A percentile compares a stretch with the other conserved stretches of the same genome.
These are phyloP conservation scores for Boletus barrowsii DNA, from an alignment of 768 basidiomycete species.

Conservation along the genomic window DNA sequence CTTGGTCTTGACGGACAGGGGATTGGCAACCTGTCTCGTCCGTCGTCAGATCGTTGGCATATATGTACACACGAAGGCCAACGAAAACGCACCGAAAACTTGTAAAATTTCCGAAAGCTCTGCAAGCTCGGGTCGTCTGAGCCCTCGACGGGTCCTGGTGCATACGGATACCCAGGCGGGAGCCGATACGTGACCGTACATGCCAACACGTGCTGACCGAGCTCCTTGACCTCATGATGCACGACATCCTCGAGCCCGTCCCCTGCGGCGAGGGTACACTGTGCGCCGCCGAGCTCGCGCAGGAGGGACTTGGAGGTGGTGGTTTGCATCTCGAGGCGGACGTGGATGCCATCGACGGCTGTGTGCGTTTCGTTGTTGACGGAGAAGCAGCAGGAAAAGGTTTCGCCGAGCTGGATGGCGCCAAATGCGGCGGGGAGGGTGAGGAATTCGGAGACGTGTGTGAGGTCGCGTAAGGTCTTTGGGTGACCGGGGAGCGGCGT, in stretches of 20 bases:
- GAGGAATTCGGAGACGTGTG: conserved; percentile 73
- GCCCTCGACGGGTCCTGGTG: conserved; percentile 48
- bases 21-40: conserved; percentile 75
- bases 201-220: conserved; percentile 86
- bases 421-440: conserved; percentile 83
- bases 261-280: conserved; percentile 47
- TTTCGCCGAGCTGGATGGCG: conserved; percentile 84
- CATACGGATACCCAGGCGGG: conserved; percentile 51
- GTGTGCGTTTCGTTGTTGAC: conserved; percentile 74
- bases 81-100: conserved; percentile 68
- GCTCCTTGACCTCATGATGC: conserved; percentile 88
- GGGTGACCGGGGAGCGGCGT: conserved; percentile 71
- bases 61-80: not conserved
- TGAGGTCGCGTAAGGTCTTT: conserved; percentile 80
- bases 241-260: conserved; percentile 68
- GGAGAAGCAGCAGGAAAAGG: conserved; percentile 78
- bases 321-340: conserved; percentile 87
- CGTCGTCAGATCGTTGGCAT: not conserved
- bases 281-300: conserved; percentile 60
- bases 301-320: conserved; percentile 59
- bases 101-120: conserved; percentile 87
- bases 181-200: conserved; percentile 83
- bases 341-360: conserved; percentile 57
- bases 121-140: conserved; percentile 54
- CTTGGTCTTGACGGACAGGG: conserved; percentile 92